phyloP scores from a whole-genome alignment of 148 eudicot genomes.

The Rhododendron griersonianum region DNA sequence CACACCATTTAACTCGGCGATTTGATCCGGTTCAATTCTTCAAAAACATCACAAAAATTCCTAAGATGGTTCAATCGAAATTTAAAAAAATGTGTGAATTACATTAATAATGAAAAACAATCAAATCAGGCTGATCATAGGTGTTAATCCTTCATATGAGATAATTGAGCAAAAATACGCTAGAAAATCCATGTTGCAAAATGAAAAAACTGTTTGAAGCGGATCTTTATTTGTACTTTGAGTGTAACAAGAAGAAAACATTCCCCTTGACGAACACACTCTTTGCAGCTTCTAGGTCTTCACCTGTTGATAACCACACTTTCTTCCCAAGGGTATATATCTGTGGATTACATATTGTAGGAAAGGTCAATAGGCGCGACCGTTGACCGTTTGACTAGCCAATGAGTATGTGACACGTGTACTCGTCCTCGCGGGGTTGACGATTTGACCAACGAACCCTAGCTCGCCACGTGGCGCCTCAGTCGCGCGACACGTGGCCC shows the following conservation, averaged over 20 bases:
- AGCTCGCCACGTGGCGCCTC: too few relatives aligned
- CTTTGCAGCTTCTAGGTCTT: conserved; percentile 27
- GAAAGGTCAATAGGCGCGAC: too few relatives aligned
- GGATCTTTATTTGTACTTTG: not conserved
- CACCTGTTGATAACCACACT: conserved; percentile 16
- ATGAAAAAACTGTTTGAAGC: not conserved
- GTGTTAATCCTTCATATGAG: not conserved
- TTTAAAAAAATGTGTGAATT: not conserved
- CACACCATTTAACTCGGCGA: too few relatives aligned
- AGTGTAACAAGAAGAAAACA: not conserved
- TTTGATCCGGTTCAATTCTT: too few relatives aligned
- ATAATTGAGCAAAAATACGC: not conserved
- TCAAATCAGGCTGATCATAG: not conserved
- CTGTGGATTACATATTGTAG: not conserved
- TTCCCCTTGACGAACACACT: not conserved
- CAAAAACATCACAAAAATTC: too few relatives aligned
- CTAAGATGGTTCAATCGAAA: not conserved
- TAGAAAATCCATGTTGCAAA: not conserved
- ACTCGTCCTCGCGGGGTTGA: too few relatives aligned
- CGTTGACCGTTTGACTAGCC: too few relatives aligned
- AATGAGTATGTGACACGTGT: too few relatives aligned
- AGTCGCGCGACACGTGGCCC: too few relatives aligned
- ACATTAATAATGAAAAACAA: too few relatives aligned
- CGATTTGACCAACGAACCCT: too few relatives aligned
- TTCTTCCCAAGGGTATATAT: not conserved